These are phyloP conservation scores for Rhododendron kiyosumense DNA, from an alignment of 148 eudicot genomes.

Conservation along the genomic window DNA sequence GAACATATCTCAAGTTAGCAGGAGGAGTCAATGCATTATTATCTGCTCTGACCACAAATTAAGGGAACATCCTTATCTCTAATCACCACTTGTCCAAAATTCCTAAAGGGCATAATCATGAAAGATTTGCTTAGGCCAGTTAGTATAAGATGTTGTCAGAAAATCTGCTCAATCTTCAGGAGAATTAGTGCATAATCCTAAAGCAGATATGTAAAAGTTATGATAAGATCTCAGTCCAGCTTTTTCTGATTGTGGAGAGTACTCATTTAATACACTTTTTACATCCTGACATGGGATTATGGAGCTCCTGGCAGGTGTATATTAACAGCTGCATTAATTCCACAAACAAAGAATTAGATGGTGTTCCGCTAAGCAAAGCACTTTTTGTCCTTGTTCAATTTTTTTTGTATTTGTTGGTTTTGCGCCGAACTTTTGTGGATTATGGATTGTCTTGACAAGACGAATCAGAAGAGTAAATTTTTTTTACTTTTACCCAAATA, in stretches of 20 bases:
- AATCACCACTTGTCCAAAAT: not conserved
- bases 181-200: conserved; percentile 4
- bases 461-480: too few species aligned
- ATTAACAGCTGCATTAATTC: not conserved
- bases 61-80: not conserved
- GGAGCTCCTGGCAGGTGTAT: not conserved
- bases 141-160: not conserved
- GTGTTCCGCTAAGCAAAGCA: too few species aligned
- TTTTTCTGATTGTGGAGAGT: too few species aligned
- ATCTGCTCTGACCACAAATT: not conserved
- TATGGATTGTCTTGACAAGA: too few species aligned
- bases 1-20: not conserved
- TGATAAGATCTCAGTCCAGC: not conserved
- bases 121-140: not conserved
- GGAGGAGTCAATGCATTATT: not conserved
- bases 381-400: too few species aligned
- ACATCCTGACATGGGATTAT: not conserved
- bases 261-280: not conserved
- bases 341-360: not conserved
- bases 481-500: too few species aligned
- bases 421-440: too few species aligned
- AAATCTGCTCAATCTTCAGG: not conserved
- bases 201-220: not conserved
- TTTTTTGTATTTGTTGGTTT: too few species aligned
- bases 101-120: not conserved